phyloP scores from a whole-genome alignment of 192 early-diverging fungal species.

The Cetraspora pellucida region DNA sequence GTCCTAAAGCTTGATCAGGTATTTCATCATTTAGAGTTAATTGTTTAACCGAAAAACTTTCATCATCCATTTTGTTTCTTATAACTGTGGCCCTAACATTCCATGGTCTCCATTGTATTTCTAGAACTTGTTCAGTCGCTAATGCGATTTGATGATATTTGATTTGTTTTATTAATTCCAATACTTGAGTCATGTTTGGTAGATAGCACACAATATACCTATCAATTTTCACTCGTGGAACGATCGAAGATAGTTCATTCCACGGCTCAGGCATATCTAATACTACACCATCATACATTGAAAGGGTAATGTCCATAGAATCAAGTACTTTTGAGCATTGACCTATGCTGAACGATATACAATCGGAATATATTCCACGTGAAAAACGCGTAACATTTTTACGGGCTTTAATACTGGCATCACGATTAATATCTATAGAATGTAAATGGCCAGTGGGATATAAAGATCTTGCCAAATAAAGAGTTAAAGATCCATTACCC shows the following conservation, averaged over 20 bases:
- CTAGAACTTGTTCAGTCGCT: constrained; percentile 42
- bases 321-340: constrained; percentile 16
- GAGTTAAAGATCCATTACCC: constrained; percentile 59
- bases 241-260: constrained; percentile 31
- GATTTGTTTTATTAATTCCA: constrained; percentile 38
- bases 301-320: not conserved
- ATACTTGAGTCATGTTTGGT: constrained; percentile 56
- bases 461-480: constrained; percentile 57
- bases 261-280: constrained; percentile 52
- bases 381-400: constrained; percentile 17
- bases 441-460: constrained; percentile 29
- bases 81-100: constrained; percentile 46
- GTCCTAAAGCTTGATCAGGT: constrained; percentile 33
- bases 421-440: constrained; percentile 21
- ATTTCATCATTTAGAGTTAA: not conserved
- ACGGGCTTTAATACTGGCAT: constrained; percentile 8
- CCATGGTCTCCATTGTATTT: constrained; percentile 49
- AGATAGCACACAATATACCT: constrained; percentile 52
- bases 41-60: not conserved
- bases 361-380: constrained; percentile 30
- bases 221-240: constrained; percentile 41
- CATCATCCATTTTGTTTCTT: constrained; percentile 33
- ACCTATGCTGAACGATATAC: constrained; percentile 18
- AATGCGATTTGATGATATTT: constrained; percentile 27
- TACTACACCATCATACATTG: constrained; percentile 46